Evolutionary conservation across 208 protist species (phyloP), one percentile per base, ranked within the genome.

Genomic region (Acanthamoeba culbertsoni): DNA sequence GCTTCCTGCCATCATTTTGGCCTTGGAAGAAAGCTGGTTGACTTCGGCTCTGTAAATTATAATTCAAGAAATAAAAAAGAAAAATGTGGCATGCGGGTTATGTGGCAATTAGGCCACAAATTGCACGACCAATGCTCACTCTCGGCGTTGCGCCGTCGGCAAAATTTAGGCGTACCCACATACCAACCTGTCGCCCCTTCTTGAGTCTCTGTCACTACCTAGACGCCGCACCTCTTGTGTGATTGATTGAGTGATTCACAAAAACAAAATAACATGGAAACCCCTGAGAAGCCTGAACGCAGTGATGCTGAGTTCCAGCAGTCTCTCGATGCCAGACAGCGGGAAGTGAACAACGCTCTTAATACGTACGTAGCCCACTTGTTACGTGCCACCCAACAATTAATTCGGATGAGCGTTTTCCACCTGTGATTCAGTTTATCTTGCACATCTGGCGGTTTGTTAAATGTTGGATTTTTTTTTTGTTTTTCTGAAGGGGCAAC

Each of bases 261-360:
- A n/a, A n/a, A n/a, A n/a, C n/a, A n/a, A n/a, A n/a, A 20, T 75
- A 84, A 42, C 43, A 84, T 84, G 73, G 73, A 84, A 55, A 82
- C 71, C 71, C 26, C 73, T 84, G 73, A 84, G 73, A 84, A 55
- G 73, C 73, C 73, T 45, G 73, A 84, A 84, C 73, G 73, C 73
- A 84, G 73, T 84, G 73, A 84, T 33, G 94, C 94, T 73, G 94
- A 95, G 91, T 95, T 94, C 90, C 93, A 95, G 46, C 26, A 35
- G 26, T 91, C 92, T 28, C 92, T 95, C 31, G 48, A 79, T 12
- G 82, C 86, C 7, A 93, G 90, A 73, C 84, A 95, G 73, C 89
- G 37, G 84, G 94, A 95, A 59, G 59, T 93, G 31, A 92, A 92
- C 31, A 95, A 95, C 45, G 51, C 79, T n/a, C 68, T 95, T 35